Evolutionary conservation across 345 rosid genomes (phyloP), one percentile per base, ranked within the genome.

Genomic region (Rhizophora apiculata): DNA sequence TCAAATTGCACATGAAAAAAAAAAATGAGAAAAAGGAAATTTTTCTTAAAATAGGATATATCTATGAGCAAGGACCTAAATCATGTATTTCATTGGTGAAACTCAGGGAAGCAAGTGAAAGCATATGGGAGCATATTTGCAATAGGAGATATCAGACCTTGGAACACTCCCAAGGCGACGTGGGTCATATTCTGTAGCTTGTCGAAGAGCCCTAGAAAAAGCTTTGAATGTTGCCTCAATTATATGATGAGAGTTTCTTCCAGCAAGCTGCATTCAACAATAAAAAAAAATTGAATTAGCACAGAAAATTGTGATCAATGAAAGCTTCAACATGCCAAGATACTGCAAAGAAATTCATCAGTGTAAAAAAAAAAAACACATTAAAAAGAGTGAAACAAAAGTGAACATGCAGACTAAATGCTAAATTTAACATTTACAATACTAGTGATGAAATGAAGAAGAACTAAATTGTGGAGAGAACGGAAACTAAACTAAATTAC

Each of bases 201-300:
- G 92, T 64, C 96, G 83, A 60, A 95, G 88, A 73, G 99, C 99
- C 78, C 98, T 95, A 32, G 96, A 94, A 76, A 92, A 95, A 62
- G 98, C 96, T 82, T 95, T 95, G 78, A 95, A 95, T 20, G 96
- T 92, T 64, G 99, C 99, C 84, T 92, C 98, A 54, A 88, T 86
- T 53, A 92, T 90, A 72, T 92, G 99, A 77, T 95, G 99, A 63
- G 98, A 90, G 75, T 92, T 92, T 73, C 67, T 87, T 60, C 97
- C 97, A 62, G 92, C 92, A 79, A 89, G 96, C 99, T 95, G 87
- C 36, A 57, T 60, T 22, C 46, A 29, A 10, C 6, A 19, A 71
- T n/a, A 68, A 76, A n/a, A 10, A 32, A 13, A 62, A 16, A 5
- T 11, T 34, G 30, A 64, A 48, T 7, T 26, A 62, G 69, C 34